These are phyloP conservation scores for Lolium multiflorum DNA, from an alignment of 176 grass and related monocot genomes.

Conservation along the genomic window DNA sequence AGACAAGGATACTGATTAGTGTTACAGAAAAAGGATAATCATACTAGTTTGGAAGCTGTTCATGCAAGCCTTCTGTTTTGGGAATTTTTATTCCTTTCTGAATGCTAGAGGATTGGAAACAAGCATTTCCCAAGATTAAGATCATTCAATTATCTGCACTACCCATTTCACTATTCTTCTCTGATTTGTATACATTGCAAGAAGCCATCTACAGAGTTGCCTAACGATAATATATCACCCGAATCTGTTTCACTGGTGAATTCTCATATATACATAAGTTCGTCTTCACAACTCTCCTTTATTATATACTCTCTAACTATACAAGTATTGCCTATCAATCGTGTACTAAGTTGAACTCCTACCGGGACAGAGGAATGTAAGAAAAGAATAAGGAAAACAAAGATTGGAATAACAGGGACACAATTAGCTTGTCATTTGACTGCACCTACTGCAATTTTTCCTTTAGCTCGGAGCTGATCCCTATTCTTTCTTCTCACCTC, in stretches of 20 bases:
- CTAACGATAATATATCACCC: background rate
- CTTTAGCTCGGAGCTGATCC: conserved; percentile 59
- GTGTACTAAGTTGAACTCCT: conserved; percentile 19
- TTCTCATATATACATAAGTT: conserved; percentile 38
- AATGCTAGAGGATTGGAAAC: background rate
- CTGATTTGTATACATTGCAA: background rate
- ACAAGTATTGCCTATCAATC: conserved; percentile 45
- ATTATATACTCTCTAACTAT: conserved; percentile 32
- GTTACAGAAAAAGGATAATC: conserved; percentile 8
- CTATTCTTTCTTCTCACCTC: conserved; percentile 67
- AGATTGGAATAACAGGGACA: conserved; percentile 19
- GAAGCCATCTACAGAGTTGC: conserved; percentile 7
- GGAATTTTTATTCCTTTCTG: background rate
- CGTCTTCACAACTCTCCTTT: conserved; percentile 40
- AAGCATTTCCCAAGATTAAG: conserved; percentile 22
- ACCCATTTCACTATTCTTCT: background rate
- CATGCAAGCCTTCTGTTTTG: conserved; percentile 5
- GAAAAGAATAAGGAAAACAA: background rate
- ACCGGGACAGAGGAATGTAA: background rate
- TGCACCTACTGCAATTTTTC: conserved; percentile 50
- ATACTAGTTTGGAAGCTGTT: conserved; percentile 37
- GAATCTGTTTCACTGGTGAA: background rate
- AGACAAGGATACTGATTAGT: conserved; percentile 41
- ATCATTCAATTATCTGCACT: background rate
- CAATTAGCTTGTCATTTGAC: conserved; percentile 52